Conservation (phyloP, 305 asterid species). For the Fraxinus velutina region DNA sequence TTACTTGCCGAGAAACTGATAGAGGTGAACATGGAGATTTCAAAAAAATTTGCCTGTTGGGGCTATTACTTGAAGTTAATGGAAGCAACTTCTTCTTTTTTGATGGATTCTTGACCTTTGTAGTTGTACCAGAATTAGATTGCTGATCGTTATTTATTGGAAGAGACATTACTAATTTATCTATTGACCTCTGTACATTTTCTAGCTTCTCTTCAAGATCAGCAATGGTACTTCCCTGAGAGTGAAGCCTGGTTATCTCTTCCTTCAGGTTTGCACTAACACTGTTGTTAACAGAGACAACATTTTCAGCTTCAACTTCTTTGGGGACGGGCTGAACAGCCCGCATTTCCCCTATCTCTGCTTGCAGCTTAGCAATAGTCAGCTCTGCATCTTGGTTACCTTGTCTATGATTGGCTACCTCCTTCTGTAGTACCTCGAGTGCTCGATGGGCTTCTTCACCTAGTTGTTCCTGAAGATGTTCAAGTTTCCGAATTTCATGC, state of each 20-base stretch:
- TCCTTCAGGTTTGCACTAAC: constrained; percentile 91
- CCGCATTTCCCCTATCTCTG: constrained; percentile 84
- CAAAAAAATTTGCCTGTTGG: constrained; percentile 62
- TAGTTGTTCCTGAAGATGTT: constrained; percentile 93
- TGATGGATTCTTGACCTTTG: constrained; percentile 55
- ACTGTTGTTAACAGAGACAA: constrained; percentile 67
- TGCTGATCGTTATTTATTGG: constrained; percentile 61
- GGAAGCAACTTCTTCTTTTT: constrained; percentile 76
- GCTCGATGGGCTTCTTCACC: constrained; percentile 95
- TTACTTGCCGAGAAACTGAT: constrained; percentile 63
- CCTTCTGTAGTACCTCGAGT: constrained; percentile 89
- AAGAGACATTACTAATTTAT: constrained; percentile 78
- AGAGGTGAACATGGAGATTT: constrained; percentile 89
- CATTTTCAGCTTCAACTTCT: constrained; percentile 53
- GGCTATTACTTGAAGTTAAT: constrained; percentile 65
- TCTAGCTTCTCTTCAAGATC: constrained; percentile 91
- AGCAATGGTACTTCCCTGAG: constrained; percentile 92
- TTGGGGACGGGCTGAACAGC: constrained; percentile 43
- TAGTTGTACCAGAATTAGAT: constrained; percentile 35
- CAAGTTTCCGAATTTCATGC: constrained; percentile 92
- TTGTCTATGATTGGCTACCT: constrained; percentile 81
- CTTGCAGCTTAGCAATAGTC: constrained; percentile 90
- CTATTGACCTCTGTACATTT: constrained; percentile 91
- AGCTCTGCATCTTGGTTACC: constrained; percentile 99
- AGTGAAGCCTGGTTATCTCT: constrained; percentile 88